These are phyloP conservation scores for Trametopsis cervina DNA, from an alignment of 768 basidiomycete genomes.

Conservation along the genomic window DNA sequence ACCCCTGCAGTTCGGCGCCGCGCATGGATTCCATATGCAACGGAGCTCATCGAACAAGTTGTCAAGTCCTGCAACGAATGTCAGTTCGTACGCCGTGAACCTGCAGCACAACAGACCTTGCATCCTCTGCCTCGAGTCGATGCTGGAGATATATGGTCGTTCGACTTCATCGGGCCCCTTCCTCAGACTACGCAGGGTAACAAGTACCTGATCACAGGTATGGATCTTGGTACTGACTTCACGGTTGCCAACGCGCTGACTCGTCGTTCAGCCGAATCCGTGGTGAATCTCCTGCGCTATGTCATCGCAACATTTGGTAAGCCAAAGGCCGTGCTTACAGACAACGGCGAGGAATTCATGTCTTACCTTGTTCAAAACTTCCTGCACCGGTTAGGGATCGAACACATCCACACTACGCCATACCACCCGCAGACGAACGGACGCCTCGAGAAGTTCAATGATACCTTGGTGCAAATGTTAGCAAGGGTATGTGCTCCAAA, in stretches of 20 bases:
- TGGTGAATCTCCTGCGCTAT: constrained; percentile 1
- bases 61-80: constrained; percentile 16
- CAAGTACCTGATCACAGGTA: constrained; percentile 15
- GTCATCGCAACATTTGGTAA: constrained; percentile 12
- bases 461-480: constrained; percentile 10
- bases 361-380: constrained; percentile 9
- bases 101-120: constrained; percentile 12
- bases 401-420: constrained; percentile 17
- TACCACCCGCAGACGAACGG: not conserved
- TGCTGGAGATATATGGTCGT: constrained; percentile 16
- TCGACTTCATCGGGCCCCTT: constrained; percentile 19
- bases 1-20: constrained; percentile 9
- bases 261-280: constrained; percentile 6
- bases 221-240: constrained; percentile 11
- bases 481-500: constrained; percentile 10
- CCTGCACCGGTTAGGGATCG: constrained; percentile 6
- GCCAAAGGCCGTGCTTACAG: constrained; percentile 15
- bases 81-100: constrained; percentile 16
- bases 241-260: constrained; percentile 6
- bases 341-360: constrained; percentile 20
- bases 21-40: not conserved
- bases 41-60: constrained; percentile 10
- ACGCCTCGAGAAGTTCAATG: not conserved
- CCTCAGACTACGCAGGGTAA: constrained; percentile 11
- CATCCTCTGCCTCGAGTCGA: constrained; percentile 16